These are phyloP conservation scores for Xylaria sp. DNA, from an alignment of 2,329 filamentous ascomycete genomes.

Conservation along the genomic window DNA sequence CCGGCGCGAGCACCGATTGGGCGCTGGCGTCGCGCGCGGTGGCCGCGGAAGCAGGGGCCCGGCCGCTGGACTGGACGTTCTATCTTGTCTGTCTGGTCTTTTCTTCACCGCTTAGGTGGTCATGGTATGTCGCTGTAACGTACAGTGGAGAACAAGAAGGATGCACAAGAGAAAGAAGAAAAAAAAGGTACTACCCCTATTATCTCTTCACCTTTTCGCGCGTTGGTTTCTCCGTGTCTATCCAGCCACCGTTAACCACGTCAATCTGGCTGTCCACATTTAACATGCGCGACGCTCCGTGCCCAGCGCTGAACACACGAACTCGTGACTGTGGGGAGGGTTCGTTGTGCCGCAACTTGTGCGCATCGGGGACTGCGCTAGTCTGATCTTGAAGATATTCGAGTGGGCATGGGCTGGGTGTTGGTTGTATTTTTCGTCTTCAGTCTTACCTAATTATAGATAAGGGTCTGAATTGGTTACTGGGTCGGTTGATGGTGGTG, in stretches of 20 bases:
- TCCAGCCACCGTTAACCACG: slow-evolving; percentile 33
- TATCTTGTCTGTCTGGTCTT: too few relatives aligned
- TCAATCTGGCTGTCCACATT: slow-evolving; percentile 19
- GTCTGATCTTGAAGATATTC: too few relatives aligned
- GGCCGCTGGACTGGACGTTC: too few relatives aligned
- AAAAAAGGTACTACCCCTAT: background rate
- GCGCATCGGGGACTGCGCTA: too few relatives aligned
- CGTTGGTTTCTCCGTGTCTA: background rate
- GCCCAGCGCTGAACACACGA: background rate
- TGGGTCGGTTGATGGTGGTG: background rate
- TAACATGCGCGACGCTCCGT: background rate
- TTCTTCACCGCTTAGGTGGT: slow-evolving; percentile 21
- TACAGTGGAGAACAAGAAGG: too few relatives aligned
- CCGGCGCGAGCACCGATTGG: slow-evolving; percentile 20
- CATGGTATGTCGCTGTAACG: slow-evolving; percentile 17
- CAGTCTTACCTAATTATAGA: background rate
- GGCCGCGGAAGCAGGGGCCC: slow-evolving; percentile 14
- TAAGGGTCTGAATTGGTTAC: too few relatives aligned
- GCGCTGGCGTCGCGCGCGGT: slow-evolving; percentile 10
- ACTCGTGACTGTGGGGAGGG: background rate
- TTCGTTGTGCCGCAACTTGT: background rate
- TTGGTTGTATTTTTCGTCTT: too few relatives aligned
- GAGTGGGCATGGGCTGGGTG: background rate
- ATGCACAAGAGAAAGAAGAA: too few relatives aligned
- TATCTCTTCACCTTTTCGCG: background rate